Evolutionary conservation across 2,329 filamentous ascomycete genomes (phyloP).

Genomic region (Nannizziopsis barbatae): DNA sequence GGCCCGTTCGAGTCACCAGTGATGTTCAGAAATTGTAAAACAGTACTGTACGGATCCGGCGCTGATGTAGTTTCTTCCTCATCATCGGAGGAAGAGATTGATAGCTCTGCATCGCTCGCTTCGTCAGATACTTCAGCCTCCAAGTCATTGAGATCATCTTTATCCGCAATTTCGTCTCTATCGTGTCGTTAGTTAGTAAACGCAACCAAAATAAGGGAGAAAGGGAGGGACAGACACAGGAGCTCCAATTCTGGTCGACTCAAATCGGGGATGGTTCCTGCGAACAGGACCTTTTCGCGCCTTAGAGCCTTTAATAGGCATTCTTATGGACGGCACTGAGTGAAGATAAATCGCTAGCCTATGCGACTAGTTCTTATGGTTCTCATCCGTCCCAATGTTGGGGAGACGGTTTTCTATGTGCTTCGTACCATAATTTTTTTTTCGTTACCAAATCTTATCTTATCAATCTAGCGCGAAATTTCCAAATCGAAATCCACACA

Average conservation of each 20-base stretch:
- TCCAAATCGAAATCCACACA: conserved; percentile 22
- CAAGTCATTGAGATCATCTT: conserved; percentile 14
- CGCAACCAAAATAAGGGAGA: neutral
- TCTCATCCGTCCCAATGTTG: neutral
- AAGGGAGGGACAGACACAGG: conserved; percentile 29
- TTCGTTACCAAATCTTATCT: conserved; percentile 28
- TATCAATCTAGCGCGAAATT: conserved; percentile 40
- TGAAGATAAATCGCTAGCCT: neutral
- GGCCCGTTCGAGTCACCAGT: conserved; percentile 34
- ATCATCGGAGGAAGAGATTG: conserved; percentile 28
- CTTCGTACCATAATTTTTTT: conserved; percentile 14
- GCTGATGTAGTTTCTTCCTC: conserved; percentile 34
- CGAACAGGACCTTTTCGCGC: neutral
- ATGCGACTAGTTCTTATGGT: neutral
- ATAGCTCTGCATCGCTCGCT: conserved; percentile 20
- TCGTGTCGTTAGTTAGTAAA: neutral
- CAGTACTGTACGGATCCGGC: conserved; percentile 43
- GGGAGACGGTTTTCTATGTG: conserved; percentile 7
- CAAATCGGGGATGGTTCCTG: conserved; percentile 20
- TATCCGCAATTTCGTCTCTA: conserved; percentile 2
- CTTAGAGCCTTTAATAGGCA: neutral
- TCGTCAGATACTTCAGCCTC: conserved; percentile 30
- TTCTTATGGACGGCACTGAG: neutral
- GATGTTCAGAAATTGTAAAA: conserved; percentile 46
- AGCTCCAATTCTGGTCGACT: conserved; percentile 31